Conservation (phyloP, 2,329 filamentous ascomycete species). For the Diplodia sapinea region DNA sequence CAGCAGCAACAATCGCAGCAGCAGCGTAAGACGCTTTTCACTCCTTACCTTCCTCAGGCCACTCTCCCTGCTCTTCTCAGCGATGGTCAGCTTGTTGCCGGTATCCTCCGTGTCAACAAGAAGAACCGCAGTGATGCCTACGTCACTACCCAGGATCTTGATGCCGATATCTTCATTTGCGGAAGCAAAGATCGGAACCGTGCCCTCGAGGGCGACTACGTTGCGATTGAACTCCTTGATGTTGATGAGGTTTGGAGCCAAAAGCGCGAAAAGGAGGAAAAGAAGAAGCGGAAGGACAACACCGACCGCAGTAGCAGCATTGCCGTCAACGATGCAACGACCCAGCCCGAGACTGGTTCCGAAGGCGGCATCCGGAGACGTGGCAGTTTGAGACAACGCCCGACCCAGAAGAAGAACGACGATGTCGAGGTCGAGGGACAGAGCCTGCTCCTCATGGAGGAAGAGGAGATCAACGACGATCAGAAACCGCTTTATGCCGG, state of each 20-base stretch:
- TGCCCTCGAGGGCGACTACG: conserved; percentile 92
- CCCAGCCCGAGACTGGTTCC: conserved; percentile 63
- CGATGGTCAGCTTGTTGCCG: conserved; percentile 92
- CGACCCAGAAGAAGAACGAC: conserved; percentile 99
- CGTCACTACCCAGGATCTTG: conserved; percentile 90
- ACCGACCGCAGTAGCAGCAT: conserved; percentile 83
- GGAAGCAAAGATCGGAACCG: conserved; percentile 98
- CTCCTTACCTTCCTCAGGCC: conserved; percentile 94
- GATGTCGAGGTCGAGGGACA: conserved; percentile 99
- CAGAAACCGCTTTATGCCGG: conserved; percentile 97
- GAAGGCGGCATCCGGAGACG: conserved; percentile 90
- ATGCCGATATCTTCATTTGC: conserved; percentile 99
- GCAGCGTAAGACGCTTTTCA: conserved; percentile 97
- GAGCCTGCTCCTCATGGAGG: conserved; percentile 93
- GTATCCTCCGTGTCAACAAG: conserved; percentile 97
- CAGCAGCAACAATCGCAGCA: conserved; percentile 72
- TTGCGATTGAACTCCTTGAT: conserved; percentile 93
- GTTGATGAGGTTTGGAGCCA: conserved; percentile 98
- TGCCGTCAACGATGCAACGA: conserved; percentile 67
- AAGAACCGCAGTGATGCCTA: conserved; percentile 99
- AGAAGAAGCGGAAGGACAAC: conserved; percentile 99
- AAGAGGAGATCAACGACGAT: conserved; percentile 98
- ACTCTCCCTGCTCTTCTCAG: conserved; percentile 87
- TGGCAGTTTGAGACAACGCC: conserved; percentile 92
- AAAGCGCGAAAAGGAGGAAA: conserved; percentile 99